Conservation (phyloP, 331 rosid species). For the Erythrophleum ivorense region DNA sequence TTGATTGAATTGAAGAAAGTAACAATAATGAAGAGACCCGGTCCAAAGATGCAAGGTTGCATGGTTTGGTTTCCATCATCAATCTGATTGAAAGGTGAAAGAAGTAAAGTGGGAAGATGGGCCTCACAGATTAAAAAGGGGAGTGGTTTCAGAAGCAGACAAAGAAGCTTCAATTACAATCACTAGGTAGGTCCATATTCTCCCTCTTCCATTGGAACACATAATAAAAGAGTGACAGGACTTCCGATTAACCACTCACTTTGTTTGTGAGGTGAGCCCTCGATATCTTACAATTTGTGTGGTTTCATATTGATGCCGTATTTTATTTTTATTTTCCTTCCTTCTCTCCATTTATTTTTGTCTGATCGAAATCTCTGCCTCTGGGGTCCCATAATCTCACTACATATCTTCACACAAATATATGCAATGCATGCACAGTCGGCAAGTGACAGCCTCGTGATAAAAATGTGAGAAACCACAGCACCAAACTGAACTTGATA, state of each 20-base stretch:
- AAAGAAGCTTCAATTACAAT: conserved; percentile 52
- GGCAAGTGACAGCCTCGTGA: conserved; percentile 42
- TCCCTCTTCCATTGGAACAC: conserved; percentile 46
- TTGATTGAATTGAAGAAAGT: background rate
- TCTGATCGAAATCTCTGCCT: conserved; percentile 40
- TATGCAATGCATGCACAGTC: conserved; percentile 23
- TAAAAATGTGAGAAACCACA: conserved; percentile 39
- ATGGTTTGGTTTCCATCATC: conserved; percentile 40
- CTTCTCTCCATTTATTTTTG: conserved; percentile 11
- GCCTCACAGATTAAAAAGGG: background rate
- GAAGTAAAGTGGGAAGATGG: conserved; percentile 5
- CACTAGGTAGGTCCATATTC: conserved; percentile 56
- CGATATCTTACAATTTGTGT: conserved; percentile 46
- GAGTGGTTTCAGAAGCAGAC: conserved; percentile 46
- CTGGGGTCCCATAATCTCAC: conserved; percentile 50
- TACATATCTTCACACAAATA: conserved; percentile 32
- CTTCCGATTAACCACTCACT: conserved; percentile 66
- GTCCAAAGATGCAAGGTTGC: conserved; percentile 33
- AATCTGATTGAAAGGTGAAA: conserved; percentile 40
- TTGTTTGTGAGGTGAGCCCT: conserved; percentile 36
- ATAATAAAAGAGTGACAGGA: conserved; percentile 64
- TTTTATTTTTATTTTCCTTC: conserved; percentile 14
- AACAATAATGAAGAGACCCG: background rate
- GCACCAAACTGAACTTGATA: conserved; percentile 15
- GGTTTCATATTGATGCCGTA: conserved; percentile 54